These are phyloP conservation scores for Rauvolfia tetraphylla DNA, from an alignment of 257 asterid genomes.

Conservation along the genomic window DNA sequence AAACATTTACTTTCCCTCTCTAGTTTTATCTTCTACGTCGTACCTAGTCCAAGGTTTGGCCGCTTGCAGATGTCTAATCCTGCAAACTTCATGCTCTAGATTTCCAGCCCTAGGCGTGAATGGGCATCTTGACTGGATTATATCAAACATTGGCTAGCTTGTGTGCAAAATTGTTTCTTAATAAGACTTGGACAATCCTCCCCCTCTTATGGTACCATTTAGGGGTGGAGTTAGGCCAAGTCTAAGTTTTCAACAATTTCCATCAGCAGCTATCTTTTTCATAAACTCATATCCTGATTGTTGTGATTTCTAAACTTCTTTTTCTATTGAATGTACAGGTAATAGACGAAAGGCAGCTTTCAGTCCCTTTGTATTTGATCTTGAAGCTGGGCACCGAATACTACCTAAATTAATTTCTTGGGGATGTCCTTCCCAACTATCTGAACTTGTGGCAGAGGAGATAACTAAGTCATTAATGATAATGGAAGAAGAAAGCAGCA, in stretches of 20 bases:
- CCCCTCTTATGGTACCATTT: too few species aligned
- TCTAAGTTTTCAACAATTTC: background rate
- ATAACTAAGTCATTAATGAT: constrained; percentile 49
- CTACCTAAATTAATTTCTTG: constrained; percentile 66
- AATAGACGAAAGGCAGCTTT: constrained; percentile 31
- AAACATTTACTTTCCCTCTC: too few species aligned
- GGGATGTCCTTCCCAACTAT: constrained; percentile 62
- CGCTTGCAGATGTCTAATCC: too few species aligned
- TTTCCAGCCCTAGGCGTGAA: too few species aligned
- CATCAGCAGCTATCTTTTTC: background rate
- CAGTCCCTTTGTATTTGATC: constrained; percentile 66
- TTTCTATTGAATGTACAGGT: constrained; percentile 36
- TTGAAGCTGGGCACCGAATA: constrained; percentile 74
- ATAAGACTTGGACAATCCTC: too few species aligned
- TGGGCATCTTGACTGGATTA: too few species aligned
- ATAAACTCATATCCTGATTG: background rate
- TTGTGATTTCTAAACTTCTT: background rate
- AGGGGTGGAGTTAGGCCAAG: too few species aligned
- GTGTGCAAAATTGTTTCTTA: too few species aligned
- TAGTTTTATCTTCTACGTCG: too few species aligned
- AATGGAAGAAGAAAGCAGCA: constrained; percentile 38
- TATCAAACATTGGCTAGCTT: too few species aligned
- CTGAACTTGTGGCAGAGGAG: constrained; percentile 82
- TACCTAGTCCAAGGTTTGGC: too few species aligned
- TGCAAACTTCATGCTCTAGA: too few species aligned